phyloP scores from a whole-genome alignment of 2,329 filamentous ascomycete species.

The Colletotrichum echinochloae region DNA sequence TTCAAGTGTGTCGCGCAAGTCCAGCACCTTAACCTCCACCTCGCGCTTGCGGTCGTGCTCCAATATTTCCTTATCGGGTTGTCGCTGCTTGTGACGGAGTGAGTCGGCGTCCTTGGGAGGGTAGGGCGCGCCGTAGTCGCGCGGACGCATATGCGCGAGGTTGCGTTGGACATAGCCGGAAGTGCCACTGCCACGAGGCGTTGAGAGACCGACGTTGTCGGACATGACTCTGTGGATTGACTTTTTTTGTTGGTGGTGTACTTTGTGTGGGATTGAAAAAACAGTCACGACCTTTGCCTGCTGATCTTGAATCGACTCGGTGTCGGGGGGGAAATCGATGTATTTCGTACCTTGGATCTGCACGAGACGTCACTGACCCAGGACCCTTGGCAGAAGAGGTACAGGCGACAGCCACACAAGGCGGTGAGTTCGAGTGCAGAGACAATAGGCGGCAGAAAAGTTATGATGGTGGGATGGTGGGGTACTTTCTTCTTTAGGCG shows the following conservation, averaged over 20 bases:
- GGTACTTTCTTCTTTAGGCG: conserved; percentile 36
- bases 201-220: conserved; percentile 95
- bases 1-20: conserved; percentile 90
- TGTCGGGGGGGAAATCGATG: conserved; percentile 18
- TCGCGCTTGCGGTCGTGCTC: conserved; percentile 93
- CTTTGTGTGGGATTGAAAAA: background rate
- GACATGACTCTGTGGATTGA: conserved; percentile 73
- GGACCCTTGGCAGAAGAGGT: conserved; percentile 30
- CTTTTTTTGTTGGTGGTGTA: background rate
- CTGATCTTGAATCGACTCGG: conserved; percentile 2
- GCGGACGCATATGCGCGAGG: conserved; percentile 86
- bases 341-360: conserved; percentile 17
- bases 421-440: conserved; percentile 19
- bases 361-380: conserved; percentile 33
- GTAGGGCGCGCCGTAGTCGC: conserved; percentile 84
- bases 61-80: conserved; percentile 92
- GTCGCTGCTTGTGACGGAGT: conserved; percentile 80
- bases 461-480: conserved; percentile 31
- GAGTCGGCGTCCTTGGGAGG: conserved; percentile 73
- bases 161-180: conserved; percentile 99
- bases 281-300: background rate
- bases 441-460: conserved; percentile 33
- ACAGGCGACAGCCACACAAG: conserved; percentile 12
- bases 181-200: conserved; percentile 93
- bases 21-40: conserved; percentile 93